Conservation (phyloP, 441 rosid genomes). For the Codiaeum variegatum region DNA sequence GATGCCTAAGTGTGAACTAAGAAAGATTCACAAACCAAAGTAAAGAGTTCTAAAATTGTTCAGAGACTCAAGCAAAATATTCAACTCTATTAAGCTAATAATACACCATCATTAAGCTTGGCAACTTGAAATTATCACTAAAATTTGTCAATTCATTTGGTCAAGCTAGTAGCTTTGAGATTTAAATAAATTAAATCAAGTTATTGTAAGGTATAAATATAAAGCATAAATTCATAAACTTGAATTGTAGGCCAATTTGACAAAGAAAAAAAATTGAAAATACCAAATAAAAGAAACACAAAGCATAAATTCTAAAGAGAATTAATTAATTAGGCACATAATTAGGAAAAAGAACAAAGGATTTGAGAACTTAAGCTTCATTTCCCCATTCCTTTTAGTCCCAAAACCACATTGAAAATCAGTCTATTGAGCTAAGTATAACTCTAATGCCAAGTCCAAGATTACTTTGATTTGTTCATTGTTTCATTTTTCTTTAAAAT, state of each 20-base stretch:
- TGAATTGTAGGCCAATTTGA: not conserved
- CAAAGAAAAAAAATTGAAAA: not conserved
- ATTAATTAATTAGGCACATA: no score
- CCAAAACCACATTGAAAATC: no score
- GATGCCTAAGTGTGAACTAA: slow-evolving; percentile 1
- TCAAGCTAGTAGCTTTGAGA: not conserved
- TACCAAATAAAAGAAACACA: no score
- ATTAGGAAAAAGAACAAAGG: no score
- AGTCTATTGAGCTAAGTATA: no score
- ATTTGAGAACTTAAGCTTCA: no score
- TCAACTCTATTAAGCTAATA: not conserved
- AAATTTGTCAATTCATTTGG: not conserved
- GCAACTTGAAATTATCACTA: not conserved
- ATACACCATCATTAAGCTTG: not conserved
- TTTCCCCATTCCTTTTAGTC: no score
- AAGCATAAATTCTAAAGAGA: no score
- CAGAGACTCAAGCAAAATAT: not conserved
- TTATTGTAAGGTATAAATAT: not conserved
- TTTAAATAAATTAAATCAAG: not conserved
- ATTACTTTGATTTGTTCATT: no score
- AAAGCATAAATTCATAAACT: not conserved
- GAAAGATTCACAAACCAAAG: slow-evolving; percentile 4
- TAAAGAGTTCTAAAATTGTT: not conserved
- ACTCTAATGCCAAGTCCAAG: no score
- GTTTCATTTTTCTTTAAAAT: no score